Evolutionary conservation across 257 asterid genomes (phyloP).

Genomic region (Salvia hispanica): DNA sequence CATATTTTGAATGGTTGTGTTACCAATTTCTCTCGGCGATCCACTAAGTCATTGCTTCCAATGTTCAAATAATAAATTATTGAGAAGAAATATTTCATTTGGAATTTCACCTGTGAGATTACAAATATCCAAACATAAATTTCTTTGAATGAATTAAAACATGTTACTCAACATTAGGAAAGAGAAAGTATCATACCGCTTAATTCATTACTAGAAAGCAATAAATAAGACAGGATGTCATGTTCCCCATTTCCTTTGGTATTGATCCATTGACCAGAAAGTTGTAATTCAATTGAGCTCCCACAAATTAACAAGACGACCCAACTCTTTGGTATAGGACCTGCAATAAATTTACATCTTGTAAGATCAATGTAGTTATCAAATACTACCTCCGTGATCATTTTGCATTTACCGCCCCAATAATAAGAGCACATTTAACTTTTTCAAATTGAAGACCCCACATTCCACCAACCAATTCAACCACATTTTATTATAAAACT

Average conservation of each 20-base stretch:
- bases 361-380: too few species aligned
- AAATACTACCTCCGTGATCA: too few species aligned
- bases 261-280: background rate
- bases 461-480: too few species aligned
- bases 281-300: background rate
- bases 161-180: too few species aligned
- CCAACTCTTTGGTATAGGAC: background rate
- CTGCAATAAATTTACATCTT: too few species aligned
- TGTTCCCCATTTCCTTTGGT: background rate
- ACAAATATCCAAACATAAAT: background rate
- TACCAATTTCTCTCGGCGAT: constrained; percentile 8
- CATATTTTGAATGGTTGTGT: background rate
- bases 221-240: background rate
- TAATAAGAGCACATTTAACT: too few species aligned
- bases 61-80: background rate
- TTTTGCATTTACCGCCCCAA: too few species aligned
- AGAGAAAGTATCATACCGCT: background rate
- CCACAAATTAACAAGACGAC: background rate
- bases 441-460: too few species aligned
- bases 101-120: background rate
- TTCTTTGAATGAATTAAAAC: too few species aligned
- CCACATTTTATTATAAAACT: too few species aligned
- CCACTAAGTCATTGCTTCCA: constrained; percentile 6
- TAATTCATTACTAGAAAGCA: background rate
- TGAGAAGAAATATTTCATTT: background rate